These are phyloP conservation scores for Sequoiadendron giganteum DNA, from an alignment of 75 land plant genomes.

Conservation along the genomic window DNA sequence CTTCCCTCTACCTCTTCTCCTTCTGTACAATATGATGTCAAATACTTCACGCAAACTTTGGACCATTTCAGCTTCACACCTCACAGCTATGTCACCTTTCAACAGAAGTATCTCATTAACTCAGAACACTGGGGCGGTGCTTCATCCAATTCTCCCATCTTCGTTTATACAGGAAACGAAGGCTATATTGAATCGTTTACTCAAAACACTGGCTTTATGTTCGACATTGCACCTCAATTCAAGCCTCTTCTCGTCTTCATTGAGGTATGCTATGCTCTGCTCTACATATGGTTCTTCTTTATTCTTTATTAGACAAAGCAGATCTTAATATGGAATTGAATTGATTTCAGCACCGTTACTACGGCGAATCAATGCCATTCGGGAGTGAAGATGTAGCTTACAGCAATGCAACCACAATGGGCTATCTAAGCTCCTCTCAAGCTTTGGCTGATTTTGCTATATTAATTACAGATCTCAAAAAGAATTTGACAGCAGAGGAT, in stretches of 20 bases:
- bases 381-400: slow-evolving; percentile 20
- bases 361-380: slow-evolving; percentile 58
- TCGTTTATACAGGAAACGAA: slow-evolving; percentile 13
- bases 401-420: slow-evolving; percentile 33
- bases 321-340: too few relatives aligned
- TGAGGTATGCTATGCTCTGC: slow-evolving; percentile 30
- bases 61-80: too few relatives aligned
- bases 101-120: too few relatives aligned
- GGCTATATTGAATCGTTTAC: slow-evolving; percentile 44
- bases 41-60: neutral
- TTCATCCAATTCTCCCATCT: too few relatives aligned
- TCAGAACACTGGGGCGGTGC: too few relatives aligned
- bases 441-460: slow-evolving; percentile 66
- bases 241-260: slow-evolving; percentile 53
- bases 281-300: too few relatives aligned
- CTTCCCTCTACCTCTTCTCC: neutral
- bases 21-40: neutral
- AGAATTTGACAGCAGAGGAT: slow-evolving; percentile 23
- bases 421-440: slow-evolving; percentile 55
- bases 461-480: slow-evolving; percentile 42
- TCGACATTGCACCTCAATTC: slow-evolving; percentile 35
- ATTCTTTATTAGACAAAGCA: neutral
- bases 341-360: slow-evolving; percentile 51
- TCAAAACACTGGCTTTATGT: slow-evolving; percentile 35
- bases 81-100: too few relatives aligned